Base-by-base conservation (phyloP, 202 grass and related monocot species). In the Eragrostis tef region DNA sequence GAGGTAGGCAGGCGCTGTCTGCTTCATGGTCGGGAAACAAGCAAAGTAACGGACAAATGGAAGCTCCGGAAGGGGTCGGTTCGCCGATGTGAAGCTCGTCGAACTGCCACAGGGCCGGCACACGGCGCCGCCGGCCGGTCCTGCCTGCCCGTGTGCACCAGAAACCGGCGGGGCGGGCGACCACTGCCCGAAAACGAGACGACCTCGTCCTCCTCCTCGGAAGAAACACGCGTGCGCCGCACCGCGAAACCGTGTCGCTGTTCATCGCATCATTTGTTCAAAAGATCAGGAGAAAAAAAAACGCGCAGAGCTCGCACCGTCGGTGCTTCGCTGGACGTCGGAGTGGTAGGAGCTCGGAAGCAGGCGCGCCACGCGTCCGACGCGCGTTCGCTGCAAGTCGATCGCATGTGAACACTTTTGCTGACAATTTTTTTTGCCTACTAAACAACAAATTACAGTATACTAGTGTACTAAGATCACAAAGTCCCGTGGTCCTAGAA, bases 51-150 rank as follows among this genome's bases (percentile, higher is more conserved):
- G 47, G 46, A 58, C 34, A 56, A 56, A 63, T 14, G 26, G 45
- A 16, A 36, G 57, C 39, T 78, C 9, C 1, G 47, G 25, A 64
- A 66, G 49, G 5, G 29, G 29, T 31, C 29, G 29, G 29, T 31
- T 31, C 29, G 67, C 47, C 29, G 48, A 67, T 58, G 79, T 73
- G 74, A 79, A 81, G 19, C 57, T n/a, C 73, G 46, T 82, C 48
- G 72, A 64, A 14, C 73, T 27, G 24, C 58, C 36, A 71, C 21
- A 12, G 5, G 77, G n/a, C n/a, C n/a, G n/a, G 29, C 6, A 58
- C 48, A 71, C 36, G 73, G 79, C 19, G 52, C 54, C 36, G 27
- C 16, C 68, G 13, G 53, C 71, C 22, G 29, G 1, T 31, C 16
- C 15, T 11, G 68, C 22, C 50, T 25, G 39, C 71, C 62, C 48